Evolutionary conservation across 163 green algal genomes (phyloP).

Genomic region (Volvox carteri): DNA sequence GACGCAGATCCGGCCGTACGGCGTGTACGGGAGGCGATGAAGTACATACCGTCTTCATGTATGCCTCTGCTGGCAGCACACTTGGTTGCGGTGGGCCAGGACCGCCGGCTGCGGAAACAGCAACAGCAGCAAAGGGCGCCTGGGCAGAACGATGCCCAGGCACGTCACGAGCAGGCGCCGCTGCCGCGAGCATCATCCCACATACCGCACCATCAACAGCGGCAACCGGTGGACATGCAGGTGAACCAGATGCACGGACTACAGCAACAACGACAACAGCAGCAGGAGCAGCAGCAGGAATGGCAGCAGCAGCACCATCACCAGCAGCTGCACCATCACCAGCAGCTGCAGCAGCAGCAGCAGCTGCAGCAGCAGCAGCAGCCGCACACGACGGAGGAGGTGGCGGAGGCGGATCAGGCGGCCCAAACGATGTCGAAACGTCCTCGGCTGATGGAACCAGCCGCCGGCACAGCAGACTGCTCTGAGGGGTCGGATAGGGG

Average conservation of each 20-base stretch:
- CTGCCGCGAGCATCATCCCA: not conserved
- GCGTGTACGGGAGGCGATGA: not conserved
- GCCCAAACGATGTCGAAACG: no score
- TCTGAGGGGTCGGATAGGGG: no score
- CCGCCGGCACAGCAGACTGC: not conserved
- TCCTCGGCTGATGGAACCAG: no score
- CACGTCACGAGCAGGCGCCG: not conserved
- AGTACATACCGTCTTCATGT: constrained; percentile 23
- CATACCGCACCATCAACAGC: not conserved
- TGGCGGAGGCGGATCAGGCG: no score
- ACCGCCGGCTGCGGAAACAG: not conserved
- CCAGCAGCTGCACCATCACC: not conserved
- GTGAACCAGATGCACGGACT: no score
- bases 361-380: not conserved
- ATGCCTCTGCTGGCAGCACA: constrained; percentile 25
- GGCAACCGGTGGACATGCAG: no score
- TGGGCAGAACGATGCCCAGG: not conserved
- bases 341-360: not conserved
- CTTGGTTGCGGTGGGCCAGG: not conserved
- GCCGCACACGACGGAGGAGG: no score
- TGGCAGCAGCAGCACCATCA: not conserved
- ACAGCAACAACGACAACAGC: not conserved
- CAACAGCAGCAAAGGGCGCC: constrained; percentile 2
- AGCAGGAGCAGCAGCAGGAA: not conserved
- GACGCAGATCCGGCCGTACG: not conserved